Evolutionary conservation across 2,329 filamentous ascomycete species (phyloP).

Genomic region (Pseudogymnoascus sp.): DNA sequence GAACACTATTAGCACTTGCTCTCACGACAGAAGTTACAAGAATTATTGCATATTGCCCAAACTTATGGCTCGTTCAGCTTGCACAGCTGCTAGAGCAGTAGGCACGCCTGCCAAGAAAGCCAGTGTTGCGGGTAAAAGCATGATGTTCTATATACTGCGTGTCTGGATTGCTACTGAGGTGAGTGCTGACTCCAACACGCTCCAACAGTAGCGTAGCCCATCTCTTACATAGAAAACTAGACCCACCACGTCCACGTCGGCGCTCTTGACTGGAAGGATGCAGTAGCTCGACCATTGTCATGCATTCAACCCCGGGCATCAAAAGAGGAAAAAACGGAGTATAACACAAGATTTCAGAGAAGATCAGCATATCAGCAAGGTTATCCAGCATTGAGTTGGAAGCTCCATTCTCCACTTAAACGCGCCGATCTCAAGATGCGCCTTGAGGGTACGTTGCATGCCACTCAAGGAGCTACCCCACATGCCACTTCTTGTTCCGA

Average conservation of each 20-base stretch:
- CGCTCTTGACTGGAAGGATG: background rate
- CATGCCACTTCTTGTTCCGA: background rate
- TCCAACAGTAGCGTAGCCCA: background rate
- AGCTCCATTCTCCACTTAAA: constrained; percentile 1
- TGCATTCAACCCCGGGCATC: background rate
- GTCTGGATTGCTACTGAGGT: background rate
- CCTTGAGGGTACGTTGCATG: background rate
- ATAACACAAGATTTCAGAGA: background rate
- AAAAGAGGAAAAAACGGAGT: background rate
- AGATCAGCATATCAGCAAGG: background rate
- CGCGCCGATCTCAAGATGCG: background rate
- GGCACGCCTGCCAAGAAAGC: background rate
- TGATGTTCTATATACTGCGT: background rate
- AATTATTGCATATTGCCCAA: background rate
- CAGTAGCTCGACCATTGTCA: background rate
- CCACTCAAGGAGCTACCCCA: background rate
- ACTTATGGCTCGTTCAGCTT: background rate
- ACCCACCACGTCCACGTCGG: background rate
- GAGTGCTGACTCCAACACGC: background rate
- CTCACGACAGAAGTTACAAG: background rate
- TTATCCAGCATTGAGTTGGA: background rate
- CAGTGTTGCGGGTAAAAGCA: background rate
- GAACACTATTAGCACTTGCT: background rate
- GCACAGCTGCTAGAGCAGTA: background rate
- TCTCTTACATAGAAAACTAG: background rate